Evolutionary conservation across 1,284 basidiomycete genomes (phyloP), one percentile per base, ranked within the genome.

Genomic region (Boletus sp.): DNA sequence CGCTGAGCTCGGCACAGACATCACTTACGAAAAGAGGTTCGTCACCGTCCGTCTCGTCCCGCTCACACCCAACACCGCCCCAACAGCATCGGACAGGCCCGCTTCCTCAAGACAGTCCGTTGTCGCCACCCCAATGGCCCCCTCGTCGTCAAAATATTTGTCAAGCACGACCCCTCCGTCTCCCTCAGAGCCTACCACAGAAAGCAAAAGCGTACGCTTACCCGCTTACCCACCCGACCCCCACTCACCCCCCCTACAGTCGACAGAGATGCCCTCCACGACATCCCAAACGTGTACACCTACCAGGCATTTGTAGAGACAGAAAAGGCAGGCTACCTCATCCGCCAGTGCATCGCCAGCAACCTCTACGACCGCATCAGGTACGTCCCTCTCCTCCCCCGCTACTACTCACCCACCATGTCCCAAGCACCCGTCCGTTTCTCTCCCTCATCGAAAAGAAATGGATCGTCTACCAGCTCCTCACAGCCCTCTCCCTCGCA

Each of bases 341-440:
- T 98, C 58, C 81, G 96, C 29, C 96, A 98, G 73, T 99, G 94
- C 93, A 81, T 95, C 13, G 91, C 94, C 7, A 96, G 91, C 67
- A 98, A 92, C 68, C 79, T 99, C 9, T 99, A 99, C 73, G 97
- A 99, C 74, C 86, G 96, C 48, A 97, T 99, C 69, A 98, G 95
- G 95, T 94, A 62, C 60, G 86, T 64, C n/a, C 16, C 20, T 11
- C 35, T 5, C 24, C 16, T 2, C n/a, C 31, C 1, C 20, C 18
- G n/a, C 18, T 2, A 1, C 42, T 20, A 42, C 8, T 11, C 18
- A n/a, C 55, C 41, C 37, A 43, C 29, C 36, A 1, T 44, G 24
- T 29, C 22, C 16, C 2, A 64, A 98, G 96, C 70, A 99, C 96
- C 2, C 90, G 97, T 31, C 97, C 97, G 1, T 99, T 99, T 76